phyloP scores from a whole-genome alignment of 2,329 filamentous ascomycete genomes.

The Byssochlamys sp. region DNA sequence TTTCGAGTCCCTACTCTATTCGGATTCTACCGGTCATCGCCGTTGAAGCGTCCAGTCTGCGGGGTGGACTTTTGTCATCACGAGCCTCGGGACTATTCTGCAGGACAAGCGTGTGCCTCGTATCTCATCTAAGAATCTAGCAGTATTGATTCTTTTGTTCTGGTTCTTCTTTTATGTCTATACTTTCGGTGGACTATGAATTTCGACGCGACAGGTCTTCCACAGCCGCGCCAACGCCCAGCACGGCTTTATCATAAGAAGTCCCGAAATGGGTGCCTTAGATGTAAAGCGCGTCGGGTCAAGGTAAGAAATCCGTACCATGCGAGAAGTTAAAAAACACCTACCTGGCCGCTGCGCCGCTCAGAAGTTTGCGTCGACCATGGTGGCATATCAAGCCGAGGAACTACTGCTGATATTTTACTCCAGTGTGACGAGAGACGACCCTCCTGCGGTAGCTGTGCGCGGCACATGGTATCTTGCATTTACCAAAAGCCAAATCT shows the following conservation, averaged over 20 bases:
- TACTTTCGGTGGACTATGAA: background rate
- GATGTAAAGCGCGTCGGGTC: slow-evolving; percentile 10
- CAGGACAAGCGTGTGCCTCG: background rate
- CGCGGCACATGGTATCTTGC: background rate
- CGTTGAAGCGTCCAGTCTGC: background rate
- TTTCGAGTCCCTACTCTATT: background rate
- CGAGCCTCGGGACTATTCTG: background rate
- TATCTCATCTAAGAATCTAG: no score
- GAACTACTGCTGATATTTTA: background rate
- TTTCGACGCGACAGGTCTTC: background rate
- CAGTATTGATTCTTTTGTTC: background rate
- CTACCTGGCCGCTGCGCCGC: background rate
- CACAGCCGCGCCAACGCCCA: background rate
- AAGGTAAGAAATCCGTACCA: background rate
- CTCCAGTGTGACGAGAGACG: slow-evolving; percentile 1
- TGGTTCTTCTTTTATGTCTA: background rate
- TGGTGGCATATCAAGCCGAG: background rate
- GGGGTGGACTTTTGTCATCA: background rate
- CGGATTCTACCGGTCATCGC: background rate
- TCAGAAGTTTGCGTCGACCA: no score
- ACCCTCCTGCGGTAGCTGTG: background rate
- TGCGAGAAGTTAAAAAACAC: background rate
- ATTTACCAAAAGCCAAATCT: background rate
- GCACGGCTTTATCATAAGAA: slow-evolving; percentile 6
- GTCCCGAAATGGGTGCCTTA: slow-evolving; percentile 10